Conservation (phyloP, 257 asterid genomes). For the Solanum sitiens region DNA sequence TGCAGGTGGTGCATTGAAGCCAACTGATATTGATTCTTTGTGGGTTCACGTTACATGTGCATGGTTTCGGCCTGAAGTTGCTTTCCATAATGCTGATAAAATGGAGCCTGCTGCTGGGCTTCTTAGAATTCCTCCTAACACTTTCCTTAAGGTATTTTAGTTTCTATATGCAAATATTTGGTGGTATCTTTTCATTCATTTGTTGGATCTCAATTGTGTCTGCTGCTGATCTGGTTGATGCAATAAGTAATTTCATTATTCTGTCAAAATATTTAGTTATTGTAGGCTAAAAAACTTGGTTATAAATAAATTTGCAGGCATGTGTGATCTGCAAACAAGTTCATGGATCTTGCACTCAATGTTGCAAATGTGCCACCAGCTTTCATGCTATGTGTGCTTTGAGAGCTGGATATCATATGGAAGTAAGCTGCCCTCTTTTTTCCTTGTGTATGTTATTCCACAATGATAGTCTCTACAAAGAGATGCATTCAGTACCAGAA, state of each 20-base stretch:
- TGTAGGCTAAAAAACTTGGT: background rate
- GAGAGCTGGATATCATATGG: constrained; percentile 91
- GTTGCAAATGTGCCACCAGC: constrained; percentile 80
- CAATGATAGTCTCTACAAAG: background rate
- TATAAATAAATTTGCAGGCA: constrained; percentile 40
- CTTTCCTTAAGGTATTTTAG: constrained; percentile 58
- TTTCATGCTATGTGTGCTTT: constrained; percentile 88
- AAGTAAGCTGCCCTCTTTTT: constrained; percentile 39
- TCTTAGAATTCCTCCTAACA: constrained; percentile 53
- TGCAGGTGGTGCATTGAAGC: constrained; percentile 95
- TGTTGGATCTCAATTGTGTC: background rate
- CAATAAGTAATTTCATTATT: background rate
- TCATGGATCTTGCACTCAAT: constrained; percentile 89
- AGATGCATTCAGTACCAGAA: background rate
- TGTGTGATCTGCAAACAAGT: constrained; percentile 80
- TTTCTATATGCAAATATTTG: background rate
- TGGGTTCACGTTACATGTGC: constrained; percentile 98
- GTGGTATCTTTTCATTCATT: background rate
- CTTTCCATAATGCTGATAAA: constrained; percentile 53
- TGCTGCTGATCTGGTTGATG: background rate
- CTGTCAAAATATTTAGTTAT: background rate
- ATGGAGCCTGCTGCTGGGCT: constrained; percentile 97
- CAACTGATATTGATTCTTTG: constrained; percentile 64
- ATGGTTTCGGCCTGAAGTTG: constrained; percentile 91
- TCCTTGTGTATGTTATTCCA: background rate